Conservation (phyloP, 768 basidiomycete species). For the Podaxis carcinomalis region DNA sequence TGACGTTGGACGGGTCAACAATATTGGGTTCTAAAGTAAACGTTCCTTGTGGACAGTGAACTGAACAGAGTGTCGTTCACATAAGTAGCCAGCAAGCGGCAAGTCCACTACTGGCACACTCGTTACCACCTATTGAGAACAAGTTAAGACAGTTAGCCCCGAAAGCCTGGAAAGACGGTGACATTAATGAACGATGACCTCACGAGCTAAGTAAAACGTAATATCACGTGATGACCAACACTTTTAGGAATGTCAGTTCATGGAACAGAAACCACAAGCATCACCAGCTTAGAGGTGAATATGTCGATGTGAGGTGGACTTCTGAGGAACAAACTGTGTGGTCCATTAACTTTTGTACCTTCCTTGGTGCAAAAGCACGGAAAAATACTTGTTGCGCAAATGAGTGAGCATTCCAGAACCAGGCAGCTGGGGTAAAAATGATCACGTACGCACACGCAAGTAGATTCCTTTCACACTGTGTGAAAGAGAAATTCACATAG, state of each 20-base stretch:
- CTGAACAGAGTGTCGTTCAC: not conserved
- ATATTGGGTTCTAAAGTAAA: not conserved
- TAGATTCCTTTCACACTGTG: not conserved
- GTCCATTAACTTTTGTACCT: not conserved
- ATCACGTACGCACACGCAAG: not conserved
- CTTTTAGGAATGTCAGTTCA: too few relatives aligned
- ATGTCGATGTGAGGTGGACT: not conserved
- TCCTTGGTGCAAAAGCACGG: not conserved
- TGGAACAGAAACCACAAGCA: too few relatives aligned
- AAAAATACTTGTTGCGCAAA: not conserved
- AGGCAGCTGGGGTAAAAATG: not conserved
- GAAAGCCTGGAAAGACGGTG: too few relatives aligned
- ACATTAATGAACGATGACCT: too few relatives aligned
- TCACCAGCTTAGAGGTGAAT: slow-evolving; percentile 4
- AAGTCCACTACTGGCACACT: too few relatives aligned
- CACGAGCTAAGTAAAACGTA: too few relatives aligned
- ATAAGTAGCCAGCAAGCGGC: not conserved
- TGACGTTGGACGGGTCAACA: too few relatives aligned
- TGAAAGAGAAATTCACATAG: not conserved
- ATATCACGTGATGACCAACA: too few relatives aligned
- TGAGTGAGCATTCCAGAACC: not conserved
- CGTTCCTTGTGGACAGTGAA: not conserved
- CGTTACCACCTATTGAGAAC: too few relatives aligned
- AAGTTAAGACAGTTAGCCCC: too few relatives aligned
- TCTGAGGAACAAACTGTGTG: not conserved